Evolutionary conservation across 805 yeast genomes (phyloP), one percentile per base, ranked within the genome.

Genomic region (Metschnikowia drakensbergensis): DNA sequence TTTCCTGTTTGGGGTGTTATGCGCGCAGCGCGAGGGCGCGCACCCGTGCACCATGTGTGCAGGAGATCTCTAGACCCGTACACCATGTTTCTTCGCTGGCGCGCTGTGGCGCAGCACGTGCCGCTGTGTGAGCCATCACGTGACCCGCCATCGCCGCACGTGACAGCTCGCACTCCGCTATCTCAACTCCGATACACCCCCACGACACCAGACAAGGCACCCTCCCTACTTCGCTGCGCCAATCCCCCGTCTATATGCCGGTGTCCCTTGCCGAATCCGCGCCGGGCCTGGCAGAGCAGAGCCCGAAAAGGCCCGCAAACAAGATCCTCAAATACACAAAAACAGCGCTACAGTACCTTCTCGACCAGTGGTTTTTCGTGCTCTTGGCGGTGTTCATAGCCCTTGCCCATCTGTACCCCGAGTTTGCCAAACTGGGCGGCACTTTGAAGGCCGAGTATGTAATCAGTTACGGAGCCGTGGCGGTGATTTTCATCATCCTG

Each of bases 401-500:
- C 6, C 74, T 89, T 31, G 94, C 96, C 0, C 77, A 83, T 55
- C 80, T 81, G 60, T 88, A 81, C 52, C 96, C 97, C 1, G 75
- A 82, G 47, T 88, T 90, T 66, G 96, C 96, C 1, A 77, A 88
- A 49, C 86, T 82, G 55, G 92, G 88, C 11, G 97, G 96, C 2
- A 71, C 82, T 11, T 80, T 89, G 33, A 72, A 77, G 52, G 91
- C 84, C 4, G 81, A 89, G 62, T 88, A 87, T 62, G 71, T 88
- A 38, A 86, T 90, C 31, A 85, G 84, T 9, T 90, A 89, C 61
- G 88, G 90, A 32, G 95, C 95, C 0, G 96, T 89, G 13, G 96
- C 95, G 0, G 68, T 87, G 39, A 90, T 90, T 50, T 89, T 90
- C 68, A 69, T 90, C 37, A 82, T 88, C 31, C 83, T 90, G 42